These are phyloP conservation scores for Penicillium thymicola DNA, from an alignment of 2,329 filamentous ascomycete genomes.

Conservation along the genomic window DNA sequence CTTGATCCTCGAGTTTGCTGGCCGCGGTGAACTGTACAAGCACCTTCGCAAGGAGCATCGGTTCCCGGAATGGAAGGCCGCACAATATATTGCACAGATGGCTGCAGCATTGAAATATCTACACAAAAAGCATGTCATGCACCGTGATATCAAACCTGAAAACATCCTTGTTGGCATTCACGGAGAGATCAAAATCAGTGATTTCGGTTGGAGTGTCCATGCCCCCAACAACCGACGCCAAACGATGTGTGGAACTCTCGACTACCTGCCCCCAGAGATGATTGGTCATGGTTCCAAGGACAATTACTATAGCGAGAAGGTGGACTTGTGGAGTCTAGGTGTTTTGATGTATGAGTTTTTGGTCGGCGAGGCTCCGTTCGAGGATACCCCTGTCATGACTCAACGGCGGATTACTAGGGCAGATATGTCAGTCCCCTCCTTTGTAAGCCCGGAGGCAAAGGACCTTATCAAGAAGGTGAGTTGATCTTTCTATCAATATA, in stretches of 20 bases:
- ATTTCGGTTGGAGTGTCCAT: conserved; percentile 98
- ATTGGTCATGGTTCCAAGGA: conserved; percentile 74
- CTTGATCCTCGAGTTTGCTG: conserved; percentile 81
- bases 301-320: conserved; percentile 91
- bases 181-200: conserved; percentile 96
- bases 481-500: not conserved
- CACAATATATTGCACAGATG: conserved; percentile 87
- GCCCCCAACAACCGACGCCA: conserved; percentile 90
- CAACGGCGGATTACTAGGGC: conserved; percentile 81
- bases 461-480: conserved; percentile 85
- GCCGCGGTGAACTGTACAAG: conserved; percentile 84
- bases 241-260: conserved; percentile 95
- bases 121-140: conserved; percentile 96
- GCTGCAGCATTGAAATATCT: conserved; percentile 84
- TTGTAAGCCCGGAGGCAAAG: conserved; percentile 83
- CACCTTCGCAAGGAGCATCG: conserved; percentile 73
- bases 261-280: conserved; percentile 99
- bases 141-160: conserved; percentile 95
- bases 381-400: conserved; percentile 93
- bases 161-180: conserved; percentile 96
- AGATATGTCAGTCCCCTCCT: conserved; percentile 89
- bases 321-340: conserved; percentile 93
- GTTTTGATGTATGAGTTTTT: conserved; percentile 96
- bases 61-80: conserved; percentile 82
- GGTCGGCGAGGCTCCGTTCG: conserved; percentile 93